Percentiles rank a stretch among this genome's conserved stretches.
Conservation (phyloP, 495 filamentous ascomycete species). For the Staphylotrichum longicolle region DNA sequence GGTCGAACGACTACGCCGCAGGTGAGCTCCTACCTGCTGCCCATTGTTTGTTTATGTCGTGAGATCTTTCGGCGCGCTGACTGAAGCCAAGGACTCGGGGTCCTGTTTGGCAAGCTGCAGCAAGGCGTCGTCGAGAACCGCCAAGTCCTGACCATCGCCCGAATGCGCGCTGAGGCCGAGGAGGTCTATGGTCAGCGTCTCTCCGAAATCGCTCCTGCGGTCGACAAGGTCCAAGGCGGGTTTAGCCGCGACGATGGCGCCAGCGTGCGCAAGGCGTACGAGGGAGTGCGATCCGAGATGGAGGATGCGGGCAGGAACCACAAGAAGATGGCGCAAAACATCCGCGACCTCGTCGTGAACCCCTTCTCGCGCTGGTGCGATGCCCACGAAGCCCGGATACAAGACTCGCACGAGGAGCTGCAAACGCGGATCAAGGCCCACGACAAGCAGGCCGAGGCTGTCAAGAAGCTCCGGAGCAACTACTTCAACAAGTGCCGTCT, state of each 20-base stretch:
- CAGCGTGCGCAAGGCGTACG: slow-evolving; percentile 94
- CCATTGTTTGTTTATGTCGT: not conserved
- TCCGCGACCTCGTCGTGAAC: slow-evolving; percentile 89
- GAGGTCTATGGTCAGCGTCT: slow-evolving; percentile 81
- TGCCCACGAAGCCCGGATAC: slow-evolving; percentile 83
- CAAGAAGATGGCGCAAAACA: slow-evolving; percentile 91
- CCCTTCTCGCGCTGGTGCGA: slow-evolving; percentile 96
- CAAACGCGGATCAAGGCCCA: slow-evolving; percentile 85
- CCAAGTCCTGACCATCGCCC: slow-evolving; percentile 85
- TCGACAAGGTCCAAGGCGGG: slow-evolving; percentile 78
- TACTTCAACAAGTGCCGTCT: slow-evolving; percentile 99
- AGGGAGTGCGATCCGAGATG: slow-evolving; percentile 94
- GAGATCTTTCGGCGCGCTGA: slow-evolving; percentile 19
- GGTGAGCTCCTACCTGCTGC: slow-evolving; percentile 48
- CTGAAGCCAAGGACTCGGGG: slow-evolving; percentile 66
- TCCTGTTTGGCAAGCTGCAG: slow-evolving; percentile 95
- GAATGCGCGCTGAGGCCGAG: slow-evolving; percentile 94
- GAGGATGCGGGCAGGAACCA: slow-evolving; percentile 85
- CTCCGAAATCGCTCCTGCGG: slow-evolving; percentile 75
- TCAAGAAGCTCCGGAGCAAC: slow-evolving; percentile 86
- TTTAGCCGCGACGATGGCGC: slow-evolving; percentile 94
- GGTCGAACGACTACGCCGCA: slow-evolving; percentile 90
- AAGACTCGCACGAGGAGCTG: slow-evolving; percentile 91
- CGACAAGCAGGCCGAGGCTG: slow-evolving; percentile 83
- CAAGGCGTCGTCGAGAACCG: slow-evolving; percentile 94